Conservation (phyloP, 2,329 filamentous ascomycete genomes). For the Calonectria fujianensis region DNA sequence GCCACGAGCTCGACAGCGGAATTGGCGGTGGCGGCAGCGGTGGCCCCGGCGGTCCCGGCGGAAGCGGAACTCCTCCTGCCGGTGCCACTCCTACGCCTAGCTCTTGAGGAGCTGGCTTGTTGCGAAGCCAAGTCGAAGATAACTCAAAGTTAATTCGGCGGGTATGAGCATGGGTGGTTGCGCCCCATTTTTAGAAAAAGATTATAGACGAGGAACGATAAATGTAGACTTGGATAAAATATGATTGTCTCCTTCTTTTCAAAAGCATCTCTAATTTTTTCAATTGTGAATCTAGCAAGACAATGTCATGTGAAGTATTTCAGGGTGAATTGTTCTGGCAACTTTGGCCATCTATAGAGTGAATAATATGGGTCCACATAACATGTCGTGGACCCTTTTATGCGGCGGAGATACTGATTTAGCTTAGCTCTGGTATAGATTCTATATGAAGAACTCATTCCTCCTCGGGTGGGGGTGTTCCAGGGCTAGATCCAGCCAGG, state of each 20-base stretch:
- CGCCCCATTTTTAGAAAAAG: background rate
- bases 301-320: background rate
- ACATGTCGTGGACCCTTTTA: slow-evolving; percentile 94
- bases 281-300: background rate
- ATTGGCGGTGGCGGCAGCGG: background rate
- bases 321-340: background rate
- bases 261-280: background rate
- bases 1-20: slow-evolving; percentile 25
- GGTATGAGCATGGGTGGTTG: background rate
- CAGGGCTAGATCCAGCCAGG: slow-evolving; percentile 70
- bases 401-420: slow-evolving; percentile 94
- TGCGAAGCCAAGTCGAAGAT: background rate
- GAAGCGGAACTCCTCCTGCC: slow-evolving; percentile 13
- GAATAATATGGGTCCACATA: background rate
- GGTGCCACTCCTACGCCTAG: background rate
- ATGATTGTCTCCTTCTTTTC: background rate
- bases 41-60: background rate
- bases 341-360: background rate
- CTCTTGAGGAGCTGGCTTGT: background rate
- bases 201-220: background rate
- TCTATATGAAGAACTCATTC: slow-evolving; percentile 93
- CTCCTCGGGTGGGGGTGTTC: slow-evolving; percentile 71
- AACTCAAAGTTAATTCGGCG: background rate
- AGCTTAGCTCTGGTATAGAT: slow-evolving; percentile 98
- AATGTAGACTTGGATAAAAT: background rate